Percentiles rank a stretch among this genome's conserved stretches.
These are phyloP conservation scores for Psidium guajava DNA, from an alignment of 345 rosid species.

Conservation along the genomic window DNA sequence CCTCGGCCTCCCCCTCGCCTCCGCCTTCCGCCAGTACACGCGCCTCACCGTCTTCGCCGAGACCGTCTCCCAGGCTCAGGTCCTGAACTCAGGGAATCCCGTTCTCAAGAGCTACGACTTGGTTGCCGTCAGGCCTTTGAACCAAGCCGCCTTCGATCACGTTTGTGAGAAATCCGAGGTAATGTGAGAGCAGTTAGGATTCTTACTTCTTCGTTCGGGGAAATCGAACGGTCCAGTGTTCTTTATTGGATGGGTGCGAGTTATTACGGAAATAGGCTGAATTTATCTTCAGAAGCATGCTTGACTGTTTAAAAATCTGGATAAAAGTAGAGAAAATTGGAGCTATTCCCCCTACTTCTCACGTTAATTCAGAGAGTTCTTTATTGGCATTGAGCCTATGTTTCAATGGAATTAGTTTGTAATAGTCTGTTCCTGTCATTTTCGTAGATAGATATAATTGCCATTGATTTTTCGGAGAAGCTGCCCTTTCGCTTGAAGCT, in stretches of 20 bases:
- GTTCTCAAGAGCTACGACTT: constrained; percentile 67
- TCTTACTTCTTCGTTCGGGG: not conserved
- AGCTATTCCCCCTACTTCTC: no score
- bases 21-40: constrained; percentile 85
- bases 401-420: not conserved
- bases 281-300: not conserved
- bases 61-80: constrained; percentile 36
- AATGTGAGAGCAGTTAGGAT: not conserved
- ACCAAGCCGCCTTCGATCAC: constrained; percentile 53
- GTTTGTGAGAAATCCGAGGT: constrained; percentile 75
- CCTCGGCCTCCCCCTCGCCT: constrained; percentile 44
- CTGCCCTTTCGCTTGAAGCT: constrained; percentile 55
- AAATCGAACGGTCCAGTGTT: not conserved
- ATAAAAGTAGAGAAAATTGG: not conserved
- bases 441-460: constrained; percentile 62
- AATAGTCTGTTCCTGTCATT: not conserved
- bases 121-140: constrained; percentile 64
- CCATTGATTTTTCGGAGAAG: constrained; percentile 57
- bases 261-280: not conserved
- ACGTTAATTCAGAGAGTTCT: not conserved
- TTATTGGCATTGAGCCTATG: not conserved
- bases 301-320: not conserved
- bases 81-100: constrained; percentile 60
- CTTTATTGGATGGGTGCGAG: accelerated
- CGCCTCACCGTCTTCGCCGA: constrained; percentile 69